These are phyloP conservation scores for Alternaria atra DNA, from an alignment of 2,329 filamentous ascomycete genomes.

Conservation along the genomic window DNA sequence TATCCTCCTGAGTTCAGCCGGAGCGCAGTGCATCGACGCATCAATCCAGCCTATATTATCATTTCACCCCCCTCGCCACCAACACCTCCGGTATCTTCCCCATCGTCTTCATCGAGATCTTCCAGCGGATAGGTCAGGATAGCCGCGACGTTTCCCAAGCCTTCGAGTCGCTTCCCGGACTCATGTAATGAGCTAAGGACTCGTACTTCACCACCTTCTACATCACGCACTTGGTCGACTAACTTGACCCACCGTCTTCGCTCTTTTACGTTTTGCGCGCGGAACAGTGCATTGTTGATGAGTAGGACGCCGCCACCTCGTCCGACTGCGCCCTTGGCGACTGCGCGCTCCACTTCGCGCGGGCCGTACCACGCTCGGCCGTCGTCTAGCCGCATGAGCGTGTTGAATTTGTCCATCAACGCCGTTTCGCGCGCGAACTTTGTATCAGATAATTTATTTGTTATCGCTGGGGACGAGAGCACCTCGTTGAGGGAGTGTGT, in stretches of 20 bases:
- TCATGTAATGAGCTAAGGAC: constrained; percentile 95
- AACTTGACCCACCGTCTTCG: constrained; percentile 83
- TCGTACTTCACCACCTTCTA: constrained; percentile 83
- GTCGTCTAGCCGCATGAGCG: constrained; percentile 81
- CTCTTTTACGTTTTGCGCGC: constrained; percentile 78
- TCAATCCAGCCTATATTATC: constrained; percentile 31
- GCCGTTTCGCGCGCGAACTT: constrained; percentile 86
- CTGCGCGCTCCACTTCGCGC: constrained; percentile 80
- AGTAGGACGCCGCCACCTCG: constrained; percentile 84
- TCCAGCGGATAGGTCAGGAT: constrained; percentile 88
- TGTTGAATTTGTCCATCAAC: constrained; percentile 84
- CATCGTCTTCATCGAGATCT: constrained; percentile 75
- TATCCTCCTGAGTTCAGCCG: neutral
- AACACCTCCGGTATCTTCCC: constrained; percentile 20
- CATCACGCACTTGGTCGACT: constrained; percentile 84
- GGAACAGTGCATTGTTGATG: constrained; percentile 87
- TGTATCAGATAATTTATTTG: constrained; percentile 80
- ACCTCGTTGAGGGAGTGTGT: constrained; percentile 89
- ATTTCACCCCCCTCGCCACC: constrained; percentile 33
- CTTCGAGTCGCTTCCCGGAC: constrained; percentile 85
- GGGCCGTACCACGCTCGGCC: constrained; percentile 91
- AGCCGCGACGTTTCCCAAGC: constrained; percentile 85
- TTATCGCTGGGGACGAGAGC: constrained; percentile 80
- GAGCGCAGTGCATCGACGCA: fast-evolving
- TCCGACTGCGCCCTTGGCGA: constrained; percentile 87